Evolutionary conservation across 805 yeast genomes (phyloP), one percentile per base, ranked within the genome.

Genomic region (Saccharomyces mikatae): DNA sequence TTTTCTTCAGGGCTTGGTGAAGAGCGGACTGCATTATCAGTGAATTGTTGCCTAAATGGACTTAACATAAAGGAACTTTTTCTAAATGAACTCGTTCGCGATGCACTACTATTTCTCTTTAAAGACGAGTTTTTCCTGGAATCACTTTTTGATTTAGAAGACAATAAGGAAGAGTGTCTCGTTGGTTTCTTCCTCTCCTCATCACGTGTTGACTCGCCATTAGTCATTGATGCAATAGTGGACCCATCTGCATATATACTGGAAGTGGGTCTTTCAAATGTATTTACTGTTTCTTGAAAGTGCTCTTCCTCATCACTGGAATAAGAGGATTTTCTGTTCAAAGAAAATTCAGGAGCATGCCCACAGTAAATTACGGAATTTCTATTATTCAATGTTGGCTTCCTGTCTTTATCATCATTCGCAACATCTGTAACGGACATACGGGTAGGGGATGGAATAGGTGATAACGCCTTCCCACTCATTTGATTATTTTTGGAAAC

Each of bases 141-240:
- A 36, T 53, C 17, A 49, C 60, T 41, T 58, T 56, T 11, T 41
- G 50, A 32, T 56, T 56, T 50, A 17, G 44, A 82, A 52, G 81
- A 78, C 55, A 82, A 76, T 48, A 82, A 69, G 0, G 87, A 82
- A 0, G 86, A 81, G 56, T 81, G 83, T 58, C 87, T 76, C 60
- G 80, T 78, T 60, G 80, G 84, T 47, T 66, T 62, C 48, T 64
- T 56, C 56, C 9, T 44, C 4, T 27, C 9, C 21, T 32, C 14
- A 3, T 31, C 11, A 32, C 28, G 11, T 41, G 32, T 27, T 26
- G 51, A 9, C 9, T 26, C 21, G 50, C 14, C 26, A 54, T 46
- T 52, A 48, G 47, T 21, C 51, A 49, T 27, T 36, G 58, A 50
- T n/a, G 55, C 27, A 2, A 51, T 31, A 2, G 29, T 21, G 9